Base-by-base conservation (phyloP, 441 rosid species). In the Jatropha multifida region DNA sequence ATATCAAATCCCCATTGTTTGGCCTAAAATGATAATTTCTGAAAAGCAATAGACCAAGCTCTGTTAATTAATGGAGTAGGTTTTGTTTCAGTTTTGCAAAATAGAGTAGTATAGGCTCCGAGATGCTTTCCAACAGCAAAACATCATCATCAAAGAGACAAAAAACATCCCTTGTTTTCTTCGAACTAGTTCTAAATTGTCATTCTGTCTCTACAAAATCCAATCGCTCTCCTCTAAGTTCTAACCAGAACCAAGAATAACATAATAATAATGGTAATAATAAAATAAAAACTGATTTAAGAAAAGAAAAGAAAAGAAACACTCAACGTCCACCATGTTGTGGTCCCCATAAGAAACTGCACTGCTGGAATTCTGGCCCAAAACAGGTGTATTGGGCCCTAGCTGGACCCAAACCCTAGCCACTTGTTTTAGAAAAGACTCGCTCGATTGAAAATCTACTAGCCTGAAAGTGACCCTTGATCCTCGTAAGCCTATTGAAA, bases 361-460 rank as follows among this genome's bases (percentile, higher is more conserved):
- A 14, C 3, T 40, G 55, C 58, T 27, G 72, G 32, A 27, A 74
- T 23, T 44, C 8, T 49, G 75, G 66, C 67, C 66, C 66, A 26
- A 23, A 60, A 72, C 67, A 58, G 67, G 66, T 72, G 66, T 72
- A 54, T 14, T 59, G 56, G 74, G 20, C 56, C 74, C 65, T 8
- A 2, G 4, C 18, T 37, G 69, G 76, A 63, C 70, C 76, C 52
- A 20, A 54, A 66, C 71, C 71, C 77, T 27, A 58, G 66, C 77
- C 77, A 10, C 44, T 65, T 68, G 55, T 65, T 42, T 42, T 7
- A 26, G 71, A 65, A 37, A 56, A 32, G 77, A 23, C 44, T 42
- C 14, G 10, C 44, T 42, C 71, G 1, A 44, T 7, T 65, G 52
- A 49, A 49, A 5, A n/a, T 52, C 49, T 51, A 44, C 62, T 46